These are phyloP conservation scores for Keithomyces neogunnii DNA, from an alignment of 2,329 filamentous ascomycete genomes.

Conservation along the genomic window DNA sequence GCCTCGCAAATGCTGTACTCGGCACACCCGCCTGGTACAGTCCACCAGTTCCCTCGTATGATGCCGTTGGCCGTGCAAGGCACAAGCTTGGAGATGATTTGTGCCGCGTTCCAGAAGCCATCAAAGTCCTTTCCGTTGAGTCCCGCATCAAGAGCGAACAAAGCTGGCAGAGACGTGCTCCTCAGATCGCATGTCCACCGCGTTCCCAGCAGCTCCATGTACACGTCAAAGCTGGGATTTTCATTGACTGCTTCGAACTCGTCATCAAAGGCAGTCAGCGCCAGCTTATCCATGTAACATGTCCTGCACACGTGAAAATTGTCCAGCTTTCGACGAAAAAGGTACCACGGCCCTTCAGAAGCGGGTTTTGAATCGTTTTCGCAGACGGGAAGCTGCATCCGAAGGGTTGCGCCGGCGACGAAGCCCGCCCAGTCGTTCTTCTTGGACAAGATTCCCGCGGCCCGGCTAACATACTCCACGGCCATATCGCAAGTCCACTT, in stretches of 20 bases:
- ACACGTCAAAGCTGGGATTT: constrained; percentile 14
- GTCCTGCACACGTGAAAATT: constrained; percentile 22
- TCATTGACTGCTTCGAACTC: constrained; percentile 17
- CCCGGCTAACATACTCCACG: constrained; percentile 16
- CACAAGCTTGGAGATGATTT: constrained; percentile 12
- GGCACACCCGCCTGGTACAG: constrained; percentile 13
- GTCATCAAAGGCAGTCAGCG: constrained; percentile 16
- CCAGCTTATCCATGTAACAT: constrained; percentile 26
- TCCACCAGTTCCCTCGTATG: constrained; percentile 25
- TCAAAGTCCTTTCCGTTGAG: constrained; percentile 16
- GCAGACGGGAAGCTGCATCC: constrained; percentile 18
- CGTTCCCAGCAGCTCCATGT: constrained; percentile 13
- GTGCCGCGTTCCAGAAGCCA: constrained; percentile 18
- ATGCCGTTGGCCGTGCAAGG: constrained; percentile 21
- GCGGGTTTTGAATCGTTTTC: constrained; percentile 17
- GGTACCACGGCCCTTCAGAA: constrained; percentile 18
- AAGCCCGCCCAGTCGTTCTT: constrained; percentile 23
- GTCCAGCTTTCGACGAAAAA: constrained; percentile 14
- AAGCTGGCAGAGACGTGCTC: constrained; percentile 13
- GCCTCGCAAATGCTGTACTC: constrained; percentile 23
- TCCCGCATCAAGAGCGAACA: constrained; percentile 17
- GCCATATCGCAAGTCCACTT: constrained; percentile 26
- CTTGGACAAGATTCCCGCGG: constrained; percentile 11
- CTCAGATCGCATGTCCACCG: constrained; percentile 18
- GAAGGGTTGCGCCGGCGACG: constrained; percentile 11